Conservation (phyloP, 2,329 filamentous ascomycete species). For the Claviceps pazoutovae region DNA sequence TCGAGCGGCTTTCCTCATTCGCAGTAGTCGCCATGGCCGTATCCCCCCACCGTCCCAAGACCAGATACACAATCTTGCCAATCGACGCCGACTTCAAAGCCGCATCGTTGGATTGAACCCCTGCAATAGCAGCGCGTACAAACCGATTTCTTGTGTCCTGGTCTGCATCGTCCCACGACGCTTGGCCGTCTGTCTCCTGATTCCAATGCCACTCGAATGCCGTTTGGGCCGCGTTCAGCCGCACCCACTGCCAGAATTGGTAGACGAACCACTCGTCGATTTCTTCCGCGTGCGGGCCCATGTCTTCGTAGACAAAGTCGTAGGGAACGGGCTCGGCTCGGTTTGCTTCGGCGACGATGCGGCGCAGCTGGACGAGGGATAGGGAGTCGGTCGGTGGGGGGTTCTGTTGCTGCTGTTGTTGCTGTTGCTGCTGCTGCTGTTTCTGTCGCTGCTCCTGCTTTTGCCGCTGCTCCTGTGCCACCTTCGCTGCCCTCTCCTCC, state of each 20-base stretch:
- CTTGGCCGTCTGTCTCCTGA: constrained; percentile 25
- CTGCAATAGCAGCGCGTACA: constrained; percentile 36
- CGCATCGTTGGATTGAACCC: constrained; percentile 30
- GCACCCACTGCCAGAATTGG: constrained; percentile 69
- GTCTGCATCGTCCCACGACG: constrained; percentile 53
- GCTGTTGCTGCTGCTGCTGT: background rate
- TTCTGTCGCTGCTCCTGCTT: constrained; percentile 11
- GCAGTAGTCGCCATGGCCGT: constrained; percentile 40
- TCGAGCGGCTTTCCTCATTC: constrained; percentile 29
- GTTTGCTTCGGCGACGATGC: constrained; percentile 61
- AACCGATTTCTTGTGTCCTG: constrained; percentile 43
- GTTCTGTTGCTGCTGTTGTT: constrained; percentile 11
- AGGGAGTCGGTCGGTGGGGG: constrained; percentile 48
- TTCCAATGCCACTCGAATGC: constrained; percentile 69
- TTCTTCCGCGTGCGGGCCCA: constrained; percentile 66
- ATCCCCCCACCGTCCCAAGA: constrained; percentile 56
- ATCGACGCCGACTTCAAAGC: constrained; percentile 38
- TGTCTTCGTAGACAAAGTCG: constrained; percentile 70
- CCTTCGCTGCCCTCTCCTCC: constrained; percentile 8
- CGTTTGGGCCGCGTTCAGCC: constrained; percentile 59
- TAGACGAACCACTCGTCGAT: constrained; percentile 97
- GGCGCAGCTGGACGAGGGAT: constrained; percentile 58
- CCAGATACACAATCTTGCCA: constrained; percentile 44
- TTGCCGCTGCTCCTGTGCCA: constrained; percentile 6
- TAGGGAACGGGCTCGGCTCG: constrained; percentile 59